Evolutionary conservation across 2,329 filamentous ascomycete genomes (phyloP), one percentile per base, ranked within the genome.

Genomic region (Pseudogymnoascus sp.): DNA sequence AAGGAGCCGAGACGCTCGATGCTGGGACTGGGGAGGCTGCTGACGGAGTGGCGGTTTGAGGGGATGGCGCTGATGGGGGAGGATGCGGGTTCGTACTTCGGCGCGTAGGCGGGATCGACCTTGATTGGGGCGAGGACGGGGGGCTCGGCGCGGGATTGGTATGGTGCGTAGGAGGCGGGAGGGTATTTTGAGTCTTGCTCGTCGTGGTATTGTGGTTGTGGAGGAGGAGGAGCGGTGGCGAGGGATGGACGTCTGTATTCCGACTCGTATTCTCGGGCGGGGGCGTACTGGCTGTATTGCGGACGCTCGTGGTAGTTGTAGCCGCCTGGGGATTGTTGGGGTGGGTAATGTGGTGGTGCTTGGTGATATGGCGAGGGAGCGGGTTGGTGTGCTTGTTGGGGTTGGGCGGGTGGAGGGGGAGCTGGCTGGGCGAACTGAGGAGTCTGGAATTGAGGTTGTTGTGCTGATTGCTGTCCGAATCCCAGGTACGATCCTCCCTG

Each of bases 401-500:
- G 26, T 64, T 65, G 8, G 68, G 68, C 70, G 2, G 68, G 40
- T 53, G 57, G 38, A 7, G 57, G 59, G 35, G 64, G 36, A 68
- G 63, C 44, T 62, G 64, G 66, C 68, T 74, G 66, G 67, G 70
- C 50, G 66, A 67, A 60, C 70, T 72, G 61, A 67, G 66, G 62
- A 47, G 67, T 33, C 40, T 64, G 60, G 40, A 62, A 62, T 44
- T 62, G 47, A 61, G 64, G 38, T 61, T 64, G 28, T 66, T 67
- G 61, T 9, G 53, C 53, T 11, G 53, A 60, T 9, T 23, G 28
- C 17, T 6, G 6, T 19, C 53, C 53, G 23, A 60, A 60, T 13
- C 15, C n/a, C 31, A 60, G 28, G 11, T 9, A 31, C 17, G 53
- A 50, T n/a, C 15, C 28, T 26, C 66, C 60, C 64, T 73, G 71